These are phyloP conservation scores for Danielozyma ontarioensis DNA, from an alignment of 805 yeast species.

Conservation along the genomic window DNA sequence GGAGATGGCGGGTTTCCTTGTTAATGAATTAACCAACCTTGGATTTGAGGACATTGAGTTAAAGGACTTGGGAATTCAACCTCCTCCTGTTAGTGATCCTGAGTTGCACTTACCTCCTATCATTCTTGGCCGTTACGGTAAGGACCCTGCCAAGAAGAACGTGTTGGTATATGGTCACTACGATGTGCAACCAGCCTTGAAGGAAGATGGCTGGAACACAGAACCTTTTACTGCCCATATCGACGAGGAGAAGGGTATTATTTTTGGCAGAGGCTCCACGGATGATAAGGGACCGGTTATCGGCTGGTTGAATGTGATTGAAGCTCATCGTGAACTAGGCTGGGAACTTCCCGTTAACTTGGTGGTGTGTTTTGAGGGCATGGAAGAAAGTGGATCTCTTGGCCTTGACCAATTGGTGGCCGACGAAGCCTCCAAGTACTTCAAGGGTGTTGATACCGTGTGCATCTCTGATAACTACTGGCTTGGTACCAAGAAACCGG, in stretches of 20 bases:
- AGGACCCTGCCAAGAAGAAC: constrained; percentile 77
- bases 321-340: constrained; percentile 83
- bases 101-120: constrained; percentile 84
- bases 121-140: constrained; percentile 84
- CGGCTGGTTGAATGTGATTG: constrained; percentile 91
- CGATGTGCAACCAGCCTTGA: constrained; percentile 94
- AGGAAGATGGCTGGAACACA: constrained; percentile 92
- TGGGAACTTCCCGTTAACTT: constrained; percentile 90
- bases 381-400: constrained; percentile 97
- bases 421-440: constrained; percentile 71
- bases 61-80: constrained; percentile 82
- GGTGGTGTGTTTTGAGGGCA: constrained; percentile 92
- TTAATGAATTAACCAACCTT: constrained; percentile 57
- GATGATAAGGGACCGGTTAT: constrained; percentile 98
- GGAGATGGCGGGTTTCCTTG: constrained; percentile 82
- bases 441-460: constrained; percentile 87
- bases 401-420: constrained; percentile 85
- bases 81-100: constrained; percentile 75
- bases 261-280: constrained; percentile 91
- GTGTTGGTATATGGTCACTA: constrained; percentile 94
- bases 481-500: constrained; percentile 97
- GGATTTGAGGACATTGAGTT: constrained; percentile 82
- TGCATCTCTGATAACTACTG: constrained; percentile 97
- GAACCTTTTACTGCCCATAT: constrained; percentile 77
- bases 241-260: constrained; percentile 56